Evolutionary conservation across 2,329 filamentous ascomycete genomes (phyloP).

Genomic region (Xylariaceae sp.): DNA sequence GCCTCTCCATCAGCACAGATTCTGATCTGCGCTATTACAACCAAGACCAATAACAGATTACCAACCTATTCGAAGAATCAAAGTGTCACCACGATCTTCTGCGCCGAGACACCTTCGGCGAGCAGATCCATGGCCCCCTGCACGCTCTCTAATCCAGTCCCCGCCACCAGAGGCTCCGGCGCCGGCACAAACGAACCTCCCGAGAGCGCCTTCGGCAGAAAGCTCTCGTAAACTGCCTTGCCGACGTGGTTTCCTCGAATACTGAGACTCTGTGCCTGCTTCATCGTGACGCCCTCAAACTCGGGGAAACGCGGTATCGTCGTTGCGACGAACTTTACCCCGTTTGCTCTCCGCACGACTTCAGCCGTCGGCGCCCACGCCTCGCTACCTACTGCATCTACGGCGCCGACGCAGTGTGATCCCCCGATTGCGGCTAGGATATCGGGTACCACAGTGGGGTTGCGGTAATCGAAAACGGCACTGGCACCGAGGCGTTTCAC

Average conservation of each 20-base stretch:
- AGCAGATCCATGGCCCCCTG: constrained; percentile 36
- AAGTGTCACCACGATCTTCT: constrained; percentile 35
- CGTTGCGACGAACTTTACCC: not conserved
- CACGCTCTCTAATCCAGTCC: constrained; percentile 36
- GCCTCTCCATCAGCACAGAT: no score
- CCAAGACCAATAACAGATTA: no score
- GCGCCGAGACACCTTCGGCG: constrained; percentile 35
- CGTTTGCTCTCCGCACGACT: not conserved
- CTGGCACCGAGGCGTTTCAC: constrained; percentile 6
- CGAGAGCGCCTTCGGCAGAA: constrained; percentile 33
- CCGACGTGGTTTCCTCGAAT: constrained; percentile 21
- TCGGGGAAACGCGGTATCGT: not conserved
- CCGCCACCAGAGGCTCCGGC: constrained; percentile 34
- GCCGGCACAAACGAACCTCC: constrained; percentile 31
- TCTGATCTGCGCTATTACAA: no score
- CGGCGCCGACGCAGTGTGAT: constrained; percentile 4
- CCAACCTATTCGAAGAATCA: no score
- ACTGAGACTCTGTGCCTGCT: constrained; percentile 8
- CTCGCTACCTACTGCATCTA: constrained; percentile 1
- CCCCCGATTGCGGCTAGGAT: not conserved
- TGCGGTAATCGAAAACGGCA: constrained; percentile 6
- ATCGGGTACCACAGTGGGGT: not conserved
- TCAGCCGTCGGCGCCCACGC: not conserved
- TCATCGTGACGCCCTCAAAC: not conserved
- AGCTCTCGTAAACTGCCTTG: constrained; percentile 33